phyloP scores from a whole-genome alignment of 2,329 filamentous ascomycete genomes.

The Hymenoscyphus fructigenus region DNA sequence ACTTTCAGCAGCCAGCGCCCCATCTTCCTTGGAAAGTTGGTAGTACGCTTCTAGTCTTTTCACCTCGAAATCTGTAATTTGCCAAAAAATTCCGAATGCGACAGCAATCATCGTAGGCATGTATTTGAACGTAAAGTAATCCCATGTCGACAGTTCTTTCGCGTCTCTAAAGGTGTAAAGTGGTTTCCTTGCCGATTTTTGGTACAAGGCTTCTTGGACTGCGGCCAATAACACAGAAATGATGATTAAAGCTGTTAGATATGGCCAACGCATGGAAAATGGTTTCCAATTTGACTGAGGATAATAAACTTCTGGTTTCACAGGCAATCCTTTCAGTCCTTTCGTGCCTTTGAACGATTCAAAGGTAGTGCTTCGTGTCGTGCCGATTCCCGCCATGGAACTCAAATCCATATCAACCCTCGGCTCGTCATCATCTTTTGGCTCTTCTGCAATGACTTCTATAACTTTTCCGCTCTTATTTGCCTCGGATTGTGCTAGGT shows the following conservation, averaged over 20 bases:
- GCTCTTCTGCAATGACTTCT: constrained; percentile 54
- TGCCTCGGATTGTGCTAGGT: constrained; percentile 56
- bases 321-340: constrained; percentile 17
- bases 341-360: constrained; percentile 17
- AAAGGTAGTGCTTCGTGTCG: constrained; percentile 21
- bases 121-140: constrained; percentile 65
- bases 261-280: constrained; percentile 63
- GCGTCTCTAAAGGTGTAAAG: constrained; percentile 48
- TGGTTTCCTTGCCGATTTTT: constrained; percentile 45
- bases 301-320: constrained; percentile 54
- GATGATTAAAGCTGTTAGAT: constrained; percentile 52
- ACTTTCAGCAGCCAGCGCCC: constrained; percentile 62
- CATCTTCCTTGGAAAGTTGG: constrained; percentile 59
- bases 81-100: constrained; percentile 63
- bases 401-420: constrained; percentile 30
- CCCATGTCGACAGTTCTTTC: constrained; percentile 47
- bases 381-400: constrained; percentile 27
- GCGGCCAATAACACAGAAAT: constrained; percentile 53
- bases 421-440: constrained; percentile 8
- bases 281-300: constrained; percentile 67
- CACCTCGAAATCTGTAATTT: constrained; percentile 65
- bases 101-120: constrained; percentile 61
- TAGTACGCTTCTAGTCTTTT: constrained; percentile 67
- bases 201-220: constrained; percentile 56
- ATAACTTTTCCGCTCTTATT: constrained; percentile 60